Conservation (phyloP, 2,329 filamentous ascomycete genomes). For the Macrophomina pseudophaseolina region DNA sequence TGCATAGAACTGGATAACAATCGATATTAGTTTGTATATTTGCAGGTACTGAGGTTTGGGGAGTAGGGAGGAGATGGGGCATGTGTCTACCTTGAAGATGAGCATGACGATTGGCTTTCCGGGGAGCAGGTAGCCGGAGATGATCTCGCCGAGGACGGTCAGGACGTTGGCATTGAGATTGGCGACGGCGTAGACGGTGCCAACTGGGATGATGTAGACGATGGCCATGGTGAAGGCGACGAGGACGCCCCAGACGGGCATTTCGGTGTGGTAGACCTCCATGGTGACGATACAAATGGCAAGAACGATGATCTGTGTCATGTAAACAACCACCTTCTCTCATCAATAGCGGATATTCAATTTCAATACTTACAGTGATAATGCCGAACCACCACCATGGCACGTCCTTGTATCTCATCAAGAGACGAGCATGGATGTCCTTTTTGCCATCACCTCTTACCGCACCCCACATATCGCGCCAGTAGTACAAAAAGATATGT, state of each 20-base stretch:
- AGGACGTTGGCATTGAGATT: slow-evolving; percentile 25
- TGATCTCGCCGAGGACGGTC: slow-evolving; percentile 60
- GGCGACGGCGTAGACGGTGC: slow-evolving; percentile 23
- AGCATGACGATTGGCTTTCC: slow-evolving; percentile 27
- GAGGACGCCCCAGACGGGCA: slow-evolving; percentile 26
- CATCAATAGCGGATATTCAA: too few relatives aligned
- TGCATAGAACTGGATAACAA: slow-evolving; percentile 19
- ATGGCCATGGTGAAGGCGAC: slow-evolving; percentile 22
- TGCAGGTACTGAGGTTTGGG: too few relatives aligned
- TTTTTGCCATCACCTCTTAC: slow-evolving; percentile 57
- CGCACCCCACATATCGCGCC: slow-evolving; percentile 57
- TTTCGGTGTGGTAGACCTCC: slow-evolving; percentile 26
- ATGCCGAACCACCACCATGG: slow-evolving; percentile 63
- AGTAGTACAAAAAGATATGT: slow-evolving; percentile 42
- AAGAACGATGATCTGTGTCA: slow-evolving; percentile 6
- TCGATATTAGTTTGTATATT: too few relatives aligned
- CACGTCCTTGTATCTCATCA: slow-evolving; percentile 61
- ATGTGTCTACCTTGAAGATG: slow-evolving; percentile 15
- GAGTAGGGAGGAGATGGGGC: background rate
- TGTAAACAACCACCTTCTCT: too few relatives aligned
- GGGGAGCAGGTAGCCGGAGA: slow-evolving; percentile 63
- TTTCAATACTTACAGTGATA: slow-evolving; percentile 40
- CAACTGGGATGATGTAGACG: slow-evolving; percentile 25
- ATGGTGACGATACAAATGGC: slow-evolving; percentile 52
- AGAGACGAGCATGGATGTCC: slow-evolving; percentile 53